Conservation (phyloP, 192 early-diverging fungal species). For the Backusella mclennaniae region DNA sequence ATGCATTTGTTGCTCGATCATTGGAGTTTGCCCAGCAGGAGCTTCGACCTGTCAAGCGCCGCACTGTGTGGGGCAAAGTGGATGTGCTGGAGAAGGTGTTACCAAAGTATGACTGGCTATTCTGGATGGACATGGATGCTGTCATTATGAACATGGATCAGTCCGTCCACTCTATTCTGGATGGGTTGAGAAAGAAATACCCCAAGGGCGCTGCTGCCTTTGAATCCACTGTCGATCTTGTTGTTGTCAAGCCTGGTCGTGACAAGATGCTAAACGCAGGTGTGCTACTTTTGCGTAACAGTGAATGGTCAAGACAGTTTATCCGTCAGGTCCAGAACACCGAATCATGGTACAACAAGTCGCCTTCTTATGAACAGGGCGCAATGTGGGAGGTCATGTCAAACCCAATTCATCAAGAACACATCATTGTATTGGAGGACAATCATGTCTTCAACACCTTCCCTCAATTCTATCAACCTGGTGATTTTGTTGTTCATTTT, state of each 20-base stretch:
- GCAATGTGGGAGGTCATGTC: conserved; percentile 59
- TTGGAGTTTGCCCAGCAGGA: conserved; percentile 55
- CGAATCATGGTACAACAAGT: conserved; percentile 35
- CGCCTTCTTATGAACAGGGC: conserved; percentile 48
- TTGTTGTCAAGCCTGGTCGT: conserved; percentile 43
- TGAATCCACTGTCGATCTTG: conserved; percentile 40
- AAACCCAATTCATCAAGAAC: conserved; percentile 29
- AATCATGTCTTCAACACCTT: conserved; percentile 61
- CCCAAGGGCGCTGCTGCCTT: conserved; percentile 25
- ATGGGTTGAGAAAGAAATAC: conserved; percentile 31
- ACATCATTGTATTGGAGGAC: conserved; percentile 46
- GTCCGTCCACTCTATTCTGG: conserved; percentile 40
- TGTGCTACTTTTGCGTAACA: conserved; percentile 59
- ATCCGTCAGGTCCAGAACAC: conserved; percentile 43
- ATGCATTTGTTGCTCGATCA: conserved; percentile 54
- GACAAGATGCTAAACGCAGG: conserved; percentile 60
- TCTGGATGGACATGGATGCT: conserved; percentile 66
- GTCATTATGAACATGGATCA: conserved; percentile 47
- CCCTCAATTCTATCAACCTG: conserved; percentile 39
- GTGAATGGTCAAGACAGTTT: conserved; percentile 47
- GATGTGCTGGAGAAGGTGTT: conserved; percentile 53
- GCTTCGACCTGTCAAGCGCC: conserved; percentile 32
- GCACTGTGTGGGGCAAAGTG: conserved; percentile 61
- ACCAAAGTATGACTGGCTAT: conserved; percentile 59
- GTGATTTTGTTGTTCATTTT: conserved; percentile 60